phyloP scores from a whole-genome alignment of 257 asterid genomes.

The Sherardia arvensis region DNA sequence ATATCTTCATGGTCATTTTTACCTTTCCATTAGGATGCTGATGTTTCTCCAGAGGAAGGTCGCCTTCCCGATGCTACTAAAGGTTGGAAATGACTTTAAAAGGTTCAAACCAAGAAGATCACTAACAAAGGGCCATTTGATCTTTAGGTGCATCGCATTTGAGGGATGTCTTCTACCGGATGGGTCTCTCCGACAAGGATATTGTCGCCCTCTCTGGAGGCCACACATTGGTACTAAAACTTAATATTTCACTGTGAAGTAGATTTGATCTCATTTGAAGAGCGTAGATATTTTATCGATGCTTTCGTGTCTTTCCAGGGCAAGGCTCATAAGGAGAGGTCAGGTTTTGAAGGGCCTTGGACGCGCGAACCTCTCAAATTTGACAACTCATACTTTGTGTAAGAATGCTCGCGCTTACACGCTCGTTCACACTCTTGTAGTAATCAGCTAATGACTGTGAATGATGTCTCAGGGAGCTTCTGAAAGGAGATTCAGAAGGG shows the following conservation, averaged over 20 bases:
- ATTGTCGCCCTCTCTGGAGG: conserved; percentile 83
- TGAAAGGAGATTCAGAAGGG: conserved; percentile 56
- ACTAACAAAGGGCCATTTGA: neutral
- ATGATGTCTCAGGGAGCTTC: conserved; percentile 47
- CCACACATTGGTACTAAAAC: conserved; percentile 81
- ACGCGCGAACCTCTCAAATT: conserved; percentile 72
- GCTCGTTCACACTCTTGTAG: neutral
- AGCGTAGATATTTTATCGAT: neutral
- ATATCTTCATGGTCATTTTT: neutral
- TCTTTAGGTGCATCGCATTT: conserved; percentile 53
- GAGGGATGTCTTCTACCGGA: conserved; percentile 58
- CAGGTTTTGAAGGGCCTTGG: conserved; percentile 95
- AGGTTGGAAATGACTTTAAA: conserved; percentile 38
- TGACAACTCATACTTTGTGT: conserved; percentile 78
- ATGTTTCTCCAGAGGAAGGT: conserved; percentile 62
- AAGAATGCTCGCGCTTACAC: conserved; percentile 14
- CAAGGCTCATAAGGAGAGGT: conserved; percentile 71
- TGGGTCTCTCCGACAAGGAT: conserved; percentile 73
- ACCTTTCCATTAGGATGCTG: conserved; percentile 41
- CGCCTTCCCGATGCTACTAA: conserved; percentile 74
- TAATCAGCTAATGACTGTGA: neutral
- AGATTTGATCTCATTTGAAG: neutral
- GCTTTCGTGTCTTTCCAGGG: conserved; percentile 35
- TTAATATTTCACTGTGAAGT: neutral
- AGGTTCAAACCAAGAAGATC: too few species aligned